Percentiles rank a stretch among this genome's conserved stretches.
phyloP scores from a whole-genome alignment of 306 rosid species.

The Malus fusca region DNA sequence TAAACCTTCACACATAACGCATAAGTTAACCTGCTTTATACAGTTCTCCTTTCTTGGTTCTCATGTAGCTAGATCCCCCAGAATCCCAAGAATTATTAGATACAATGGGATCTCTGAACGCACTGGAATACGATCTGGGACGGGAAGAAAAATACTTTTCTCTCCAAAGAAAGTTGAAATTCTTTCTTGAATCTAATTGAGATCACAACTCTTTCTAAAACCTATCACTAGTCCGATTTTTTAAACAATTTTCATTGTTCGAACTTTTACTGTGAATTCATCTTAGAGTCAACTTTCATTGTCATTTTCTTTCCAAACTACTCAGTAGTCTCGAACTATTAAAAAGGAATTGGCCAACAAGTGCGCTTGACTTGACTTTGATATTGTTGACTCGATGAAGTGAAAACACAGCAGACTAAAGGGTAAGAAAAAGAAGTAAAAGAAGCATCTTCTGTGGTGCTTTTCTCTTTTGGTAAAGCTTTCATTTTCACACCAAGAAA shows the following conservation, averaged over 20 bases:
- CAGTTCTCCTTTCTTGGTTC: too few species aligned
- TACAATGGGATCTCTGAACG: too few species aligned
- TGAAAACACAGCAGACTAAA: neutral
- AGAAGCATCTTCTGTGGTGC: neutral
- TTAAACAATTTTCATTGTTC: neutral
- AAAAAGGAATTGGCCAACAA: neutral
- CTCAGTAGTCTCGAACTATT: neutral
- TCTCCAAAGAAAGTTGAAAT: neutral
- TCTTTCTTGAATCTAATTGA: neutral
- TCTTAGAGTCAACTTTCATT: too few species aligned
- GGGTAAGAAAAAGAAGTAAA: neutral
- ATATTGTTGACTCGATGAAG: conserved; percentile 3
- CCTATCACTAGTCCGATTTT: neutral
- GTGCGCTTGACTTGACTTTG: conserved; percentile 11
- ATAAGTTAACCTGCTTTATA: neutral
- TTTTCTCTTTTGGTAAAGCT: neutral
- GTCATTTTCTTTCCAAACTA: too few species aligned
- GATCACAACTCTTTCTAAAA: neutral
- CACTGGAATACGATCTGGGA: too few species aligned
- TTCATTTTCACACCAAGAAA: neutral
- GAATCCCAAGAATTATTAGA: too few species aligned
- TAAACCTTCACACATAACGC: neutral
- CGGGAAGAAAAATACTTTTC: too few species aligned
- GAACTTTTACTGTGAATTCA: too few species aligned
- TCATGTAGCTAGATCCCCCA: too few species aligned